Conservation (phyloP, 2,329 filamentous ascomycete genomes). For the Aspergillus texensis region DNA sequence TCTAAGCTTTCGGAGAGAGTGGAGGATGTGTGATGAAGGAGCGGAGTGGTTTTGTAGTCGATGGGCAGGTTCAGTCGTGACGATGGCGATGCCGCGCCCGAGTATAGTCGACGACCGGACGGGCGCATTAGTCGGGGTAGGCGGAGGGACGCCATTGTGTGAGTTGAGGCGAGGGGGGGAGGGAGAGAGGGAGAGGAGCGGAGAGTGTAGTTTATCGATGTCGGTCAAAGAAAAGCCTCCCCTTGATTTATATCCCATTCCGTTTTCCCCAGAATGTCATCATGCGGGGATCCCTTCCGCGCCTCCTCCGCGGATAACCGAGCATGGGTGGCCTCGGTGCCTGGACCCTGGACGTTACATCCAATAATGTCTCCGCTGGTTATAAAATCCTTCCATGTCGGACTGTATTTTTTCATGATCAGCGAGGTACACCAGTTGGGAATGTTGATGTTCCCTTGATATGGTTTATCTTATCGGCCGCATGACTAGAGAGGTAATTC, state of each 20-base stretch:
- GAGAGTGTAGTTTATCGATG: neutral
- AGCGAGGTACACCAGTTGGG: too few species aligned
- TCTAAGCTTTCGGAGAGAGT: constrained; percentile 71
- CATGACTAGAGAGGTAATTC: too few species aligned
- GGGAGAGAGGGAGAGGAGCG: neutral
- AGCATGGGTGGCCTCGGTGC: constrained; percentile 1
- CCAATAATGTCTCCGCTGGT: neutral
- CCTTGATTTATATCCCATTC: constrained; percentile 5
- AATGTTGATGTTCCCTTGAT: neutral
- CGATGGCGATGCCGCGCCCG: constrained; percentile 46
- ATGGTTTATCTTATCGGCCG: neutral
- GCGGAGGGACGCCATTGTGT: constrained; percentile 15
- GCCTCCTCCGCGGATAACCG: neutral
- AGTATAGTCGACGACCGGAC: constrained; percentile 44
- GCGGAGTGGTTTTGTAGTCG: constrained; percentile 79
- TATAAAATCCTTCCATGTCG: neutral
- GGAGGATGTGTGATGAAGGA: constrained; percentile 79
- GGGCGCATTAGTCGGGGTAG: constrained; percentile 19
- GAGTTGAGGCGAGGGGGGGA: neutral
- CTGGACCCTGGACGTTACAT: neutral
- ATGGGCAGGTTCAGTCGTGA: constrained; percentile 78
- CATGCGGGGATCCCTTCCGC: constrained; percentile 5
- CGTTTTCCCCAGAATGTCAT: constrained; percentile 5
- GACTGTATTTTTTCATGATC: neutral
- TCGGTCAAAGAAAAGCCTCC: neutral